phyloP scores from a whole-genome alignment of 2,329 filamentous ascomycete genomes.

The Nigrograna mackinnonii region DNA sequence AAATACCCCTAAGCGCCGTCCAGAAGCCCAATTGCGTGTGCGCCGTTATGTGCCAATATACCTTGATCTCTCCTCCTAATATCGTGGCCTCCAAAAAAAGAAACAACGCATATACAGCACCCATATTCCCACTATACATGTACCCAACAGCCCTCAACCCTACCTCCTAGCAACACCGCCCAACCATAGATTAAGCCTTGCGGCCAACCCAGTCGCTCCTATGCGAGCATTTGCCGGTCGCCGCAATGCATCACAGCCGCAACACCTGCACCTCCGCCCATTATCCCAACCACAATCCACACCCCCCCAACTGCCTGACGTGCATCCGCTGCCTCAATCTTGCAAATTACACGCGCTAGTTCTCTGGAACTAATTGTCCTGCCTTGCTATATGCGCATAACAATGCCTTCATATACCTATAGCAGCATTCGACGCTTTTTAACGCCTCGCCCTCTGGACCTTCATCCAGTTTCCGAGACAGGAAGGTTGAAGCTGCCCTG shows the following conservation, averaged over 20 bases:
- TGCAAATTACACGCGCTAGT: too few species aligned
- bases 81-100: constrained; percentile 10
- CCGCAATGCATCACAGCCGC: constrained; percentile 11
- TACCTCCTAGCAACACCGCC: constrained; percentile 11
- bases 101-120: constrained; percentile 11
- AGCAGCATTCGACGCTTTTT: constrained; percentile 34
- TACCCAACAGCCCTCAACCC: constrained; percentile 17
- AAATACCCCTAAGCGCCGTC: too few species aligned
- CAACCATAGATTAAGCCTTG: constrained; percentile 23
- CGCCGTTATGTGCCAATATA: constrained; percentile 3
- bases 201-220: constrained; percentile 4
- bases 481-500: constrained; percentile 22
- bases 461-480: constrained; percentile 17
- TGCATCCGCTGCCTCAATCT: too few species aligned
- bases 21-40: too few species aligned
- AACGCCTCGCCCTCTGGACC: constrained; percentile 8
- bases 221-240: constrained; percentile 3
- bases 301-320: constrained; percentile 6
- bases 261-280: constrained; percentile 6
- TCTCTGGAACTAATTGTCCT: constrained; percentile 14
- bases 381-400: constrained; percentile 26
- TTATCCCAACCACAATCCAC: constrained; percentile 6
- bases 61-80: constrained; percentile 3
- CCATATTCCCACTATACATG: constrained; percentile 14
- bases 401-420: constrained; percentile 31